Evolutionary conservation across 495 filamentous ascomycete genomes (phyloP).

Genomic region (Daldinia childiae): DNA sequence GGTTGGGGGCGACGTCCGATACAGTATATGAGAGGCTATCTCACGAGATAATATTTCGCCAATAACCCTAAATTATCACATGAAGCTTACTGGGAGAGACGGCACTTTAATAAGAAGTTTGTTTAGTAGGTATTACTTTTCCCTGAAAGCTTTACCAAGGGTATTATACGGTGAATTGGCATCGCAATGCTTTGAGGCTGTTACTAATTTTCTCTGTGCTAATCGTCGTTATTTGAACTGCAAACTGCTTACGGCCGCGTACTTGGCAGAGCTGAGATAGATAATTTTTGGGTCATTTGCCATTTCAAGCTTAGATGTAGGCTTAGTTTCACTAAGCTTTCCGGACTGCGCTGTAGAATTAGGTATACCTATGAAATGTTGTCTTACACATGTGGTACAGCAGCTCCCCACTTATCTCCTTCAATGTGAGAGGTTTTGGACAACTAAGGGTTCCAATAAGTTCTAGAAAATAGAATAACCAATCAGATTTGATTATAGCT

Average conservation of each 20-base stretch:
- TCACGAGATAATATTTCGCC: not conserved
- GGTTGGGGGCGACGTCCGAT: not conserved
- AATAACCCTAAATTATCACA: not conserved
- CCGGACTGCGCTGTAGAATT: not conserved
- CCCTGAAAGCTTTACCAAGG: not conserved
- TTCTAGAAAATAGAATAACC: not conserved
- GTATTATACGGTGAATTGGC: not conserved
- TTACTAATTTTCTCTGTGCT: not conserved
- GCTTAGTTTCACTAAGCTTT: not conserved
- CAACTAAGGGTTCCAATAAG: not conserved
- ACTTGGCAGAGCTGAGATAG: not conserved
- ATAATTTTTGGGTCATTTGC: not conserved
- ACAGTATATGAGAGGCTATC: not conserved
- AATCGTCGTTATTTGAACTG: not conserved
- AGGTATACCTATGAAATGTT: not conserved
- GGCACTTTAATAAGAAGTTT: not conserved
- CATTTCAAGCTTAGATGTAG: not conserved
- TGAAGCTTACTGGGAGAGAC: not conserved
- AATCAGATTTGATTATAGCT: not conserved
- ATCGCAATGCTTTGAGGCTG: too few species aligned
- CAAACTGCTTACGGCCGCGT: not conserved
- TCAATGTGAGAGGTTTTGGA: not conserved
- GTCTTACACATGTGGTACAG: not conserved
- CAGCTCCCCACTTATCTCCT: not conserved
- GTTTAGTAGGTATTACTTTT: not conserved